phyloP scores from a whole-genome alignment of 2,329 filamentous ascomycete species.

The Dryadomyces quercivorus region DNA sequence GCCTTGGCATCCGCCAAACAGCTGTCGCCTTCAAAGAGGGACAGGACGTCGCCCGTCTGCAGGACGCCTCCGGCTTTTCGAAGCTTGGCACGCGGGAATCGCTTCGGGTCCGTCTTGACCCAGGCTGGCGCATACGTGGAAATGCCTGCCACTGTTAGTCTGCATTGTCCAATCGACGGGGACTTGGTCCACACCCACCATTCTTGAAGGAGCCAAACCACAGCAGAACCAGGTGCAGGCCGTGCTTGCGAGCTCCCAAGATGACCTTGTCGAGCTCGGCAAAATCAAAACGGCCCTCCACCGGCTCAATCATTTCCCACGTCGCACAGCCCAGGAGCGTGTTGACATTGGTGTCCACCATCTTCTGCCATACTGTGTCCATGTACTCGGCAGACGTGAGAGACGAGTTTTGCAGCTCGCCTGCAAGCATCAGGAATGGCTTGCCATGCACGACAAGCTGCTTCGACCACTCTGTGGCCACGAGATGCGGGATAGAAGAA shows the following conservation, averaged over 20 bases:
- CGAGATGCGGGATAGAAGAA: neutral
- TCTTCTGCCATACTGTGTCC: slow-evolving; percentile 13
- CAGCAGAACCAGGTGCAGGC: slow-evolving; percentile 14
- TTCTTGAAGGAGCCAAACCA: slow-evolving; percentile 19
- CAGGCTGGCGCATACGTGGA: slow-evolving; percentile 15
- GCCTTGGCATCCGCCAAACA: slow-evolving; percentile 15
- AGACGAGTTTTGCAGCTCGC: slow-evolving; percentile 20
- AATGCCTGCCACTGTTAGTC: neutral
- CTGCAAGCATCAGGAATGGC: slow-evolving; percentile 19
- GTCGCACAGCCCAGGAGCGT: slow-evolving; percentile 18
- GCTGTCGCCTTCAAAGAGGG: slow-evolving; percentile 14
- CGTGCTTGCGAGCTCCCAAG: slow-evolving; percentile 11
- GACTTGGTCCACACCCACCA: neutral
- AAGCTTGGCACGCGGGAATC: slow-evolving; percentile 17
- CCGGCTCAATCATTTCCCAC: slow-evolving; percentile 20
- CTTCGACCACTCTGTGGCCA: neutral
- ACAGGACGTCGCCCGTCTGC: slow-evolving; percentile 17
- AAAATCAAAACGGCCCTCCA: slow-evolving; percentile 18
- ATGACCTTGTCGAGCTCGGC: slow-evolving; percentile 16
- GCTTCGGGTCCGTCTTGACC: slow-evolving; percentile 16
- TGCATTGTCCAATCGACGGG: neutral
- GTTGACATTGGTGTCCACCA: slow-evolving; percentile 17
- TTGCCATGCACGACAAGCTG: slow-evolving; percentile 20
- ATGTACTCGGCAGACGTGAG: slow-evolving; percentile 16
- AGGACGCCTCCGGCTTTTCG: slow-evolving; percentile 16